Base-by-base conservation (phyloP, 2,329 filamentous ascomycete species). In the Pseudogymnoascus sp. region DNA sequence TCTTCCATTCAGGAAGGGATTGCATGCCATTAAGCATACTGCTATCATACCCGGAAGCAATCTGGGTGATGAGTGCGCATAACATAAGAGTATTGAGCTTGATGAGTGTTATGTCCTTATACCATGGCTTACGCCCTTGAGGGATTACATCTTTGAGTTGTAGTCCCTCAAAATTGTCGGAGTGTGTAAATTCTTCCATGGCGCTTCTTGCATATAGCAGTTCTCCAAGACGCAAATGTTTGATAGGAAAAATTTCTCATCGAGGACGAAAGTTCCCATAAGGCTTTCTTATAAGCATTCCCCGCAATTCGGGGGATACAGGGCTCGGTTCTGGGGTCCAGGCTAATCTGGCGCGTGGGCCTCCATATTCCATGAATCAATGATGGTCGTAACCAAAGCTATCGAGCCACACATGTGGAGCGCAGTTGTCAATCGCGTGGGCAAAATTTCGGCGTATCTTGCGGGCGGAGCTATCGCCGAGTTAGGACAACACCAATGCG, bases 41-140 rank as follows among this genome's bases (percentile, higher is more conserved):
- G 44, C 44, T 50, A 29, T 75, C 73, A 60, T 73, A 74, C 0
- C 73, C 73, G 0, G 68, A 68, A 0, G 73, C 69, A 0, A 68
- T 70, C 57, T 72, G 71, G 0, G 72, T 72, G 26, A 74, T 63
- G 0, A 74, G 64, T 5, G 69, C 69, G 35, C 70, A 68, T 1
- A 74, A 61, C 11, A 74, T 66, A 26, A 74, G 59, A 1, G 69
- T 21, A 60, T 74, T 74, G 50, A 74, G 72, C 50, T 69, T 68
- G 54, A 69, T 57, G 3, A 74, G 64, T 21, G 59, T 58, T 1
- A 24, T 29, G 47, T 69, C 65, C 21, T 60, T 61, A 26, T 60
- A 69, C 68, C 68, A 70, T 5, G 67, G 57, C 17, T 29, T 36
- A 29, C 57, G 57, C 11, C 36, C 57, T 29, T 39, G 17, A 31